A percentile compares a stretch with the other conserved stretches of the same genome.
Evolutionary conservation across 768 basidiomycete genomes (phyloP).

Genomic region (Clavaria fumosa): DNA sequence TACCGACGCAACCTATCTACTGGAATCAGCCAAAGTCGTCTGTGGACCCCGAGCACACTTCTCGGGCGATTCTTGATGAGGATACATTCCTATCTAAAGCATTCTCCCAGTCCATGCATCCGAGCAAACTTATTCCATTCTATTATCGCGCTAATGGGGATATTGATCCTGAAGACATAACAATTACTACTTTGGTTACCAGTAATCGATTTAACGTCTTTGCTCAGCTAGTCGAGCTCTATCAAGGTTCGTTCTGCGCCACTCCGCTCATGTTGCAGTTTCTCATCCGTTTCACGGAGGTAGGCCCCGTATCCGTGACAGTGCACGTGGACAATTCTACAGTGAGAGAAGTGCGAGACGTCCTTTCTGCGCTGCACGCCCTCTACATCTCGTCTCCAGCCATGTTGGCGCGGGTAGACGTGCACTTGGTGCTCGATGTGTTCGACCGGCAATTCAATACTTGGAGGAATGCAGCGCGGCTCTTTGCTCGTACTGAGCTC

Average conservation of each 20-base stretch:
- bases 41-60: too few species aligned
- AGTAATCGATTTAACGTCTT: conserved; percentile 64
- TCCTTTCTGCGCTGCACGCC: conserved; percentile 47
- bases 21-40: too few species aligned
- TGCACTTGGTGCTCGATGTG: conserved; percentile 72
- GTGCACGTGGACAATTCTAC: conserved; percentile 57
- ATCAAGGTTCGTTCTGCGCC: conserved; percentile 38
- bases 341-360: conserved; percentile 26
- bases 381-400: conserved; percentile 51
- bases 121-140: conserved; percentile 66
- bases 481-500: conserved; percentile 71
- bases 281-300: not conserved
- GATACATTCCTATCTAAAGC: conserved; percentile 50
- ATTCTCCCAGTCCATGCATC: conserved; percentile 53
- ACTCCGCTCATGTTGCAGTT: not conserved
- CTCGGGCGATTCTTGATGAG: too few species aligned
- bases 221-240: conserved; percentile 54
- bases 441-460: conserved; percentile 80
- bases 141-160: conserved; percentile 53
- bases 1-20: too few species aligned
- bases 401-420: conserved; percentile 60
- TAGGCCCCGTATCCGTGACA: conserved; percentile 76
- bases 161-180: conserved; percentile 53
- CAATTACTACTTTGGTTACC: conserved; percentile 75
- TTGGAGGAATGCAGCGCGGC: conserved; percentile 76